Evolutionary conservation across 306 rosid genomes (phyloP).

Genomic region (Acmispon strigosus): DNA sequence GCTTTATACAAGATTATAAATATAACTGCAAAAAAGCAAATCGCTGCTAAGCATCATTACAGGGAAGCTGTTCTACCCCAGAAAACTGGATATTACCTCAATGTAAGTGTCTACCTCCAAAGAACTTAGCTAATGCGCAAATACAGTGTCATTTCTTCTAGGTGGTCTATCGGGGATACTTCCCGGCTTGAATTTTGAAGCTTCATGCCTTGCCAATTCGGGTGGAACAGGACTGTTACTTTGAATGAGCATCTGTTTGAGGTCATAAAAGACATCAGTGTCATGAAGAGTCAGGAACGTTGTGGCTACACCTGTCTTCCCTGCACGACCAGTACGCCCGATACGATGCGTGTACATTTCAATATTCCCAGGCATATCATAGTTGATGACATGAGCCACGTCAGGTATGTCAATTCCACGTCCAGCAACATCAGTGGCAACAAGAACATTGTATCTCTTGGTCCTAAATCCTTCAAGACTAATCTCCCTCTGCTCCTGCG

Average conservation of each 20-base stretch:
- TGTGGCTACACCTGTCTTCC: slow-evolving; percentile 83
- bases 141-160: slow-evolving; percentile 71
- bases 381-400: slow-evolving; percentile 85
- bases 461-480: slow-evolving; percentile 90
- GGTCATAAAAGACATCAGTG: slow-evolving; percentile 79
- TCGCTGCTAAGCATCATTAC: slow-evolving; percentile 5
- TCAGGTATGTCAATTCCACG: slow-evolving; percentile 97
- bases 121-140: slow-evolving; percentile 47
- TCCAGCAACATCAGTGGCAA: slow-evolving; percentile 91
- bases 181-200: slow-evolving; percentile 93
- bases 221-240: slow-evolving; percentile 85
- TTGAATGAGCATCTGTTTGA: slow-evolving; percentile 87
- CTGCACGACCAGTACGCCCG: slow-evolving; percentile 90
- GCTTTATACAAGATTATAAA: slow-evolving; percentile 17
- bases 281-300: slow-evolving; percentile 77
- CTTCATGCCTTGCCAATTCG: slow-evolving; percentile 87
- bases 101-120: neutral
- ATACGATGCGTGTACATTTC: slow-evolving; percentile 91
- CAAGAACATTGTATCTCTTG: slow-evolving; percentile 82
- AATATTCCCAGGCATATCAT: slow-evolving; percentile 84
- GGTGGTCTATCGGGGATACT: slow-evolving; percentile 85
- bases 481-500: slow-evolving; percentile 89
- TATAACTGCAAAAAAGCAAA: slow-evolving; percentile 10
- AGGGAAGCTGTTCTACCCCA: slow-evolving; percentile 12
- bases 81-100: slow-evolving; percentile 11